Conservation (phyloP, 495 filamentous ascomycete species). For the Daldinia grandis region DNA sequence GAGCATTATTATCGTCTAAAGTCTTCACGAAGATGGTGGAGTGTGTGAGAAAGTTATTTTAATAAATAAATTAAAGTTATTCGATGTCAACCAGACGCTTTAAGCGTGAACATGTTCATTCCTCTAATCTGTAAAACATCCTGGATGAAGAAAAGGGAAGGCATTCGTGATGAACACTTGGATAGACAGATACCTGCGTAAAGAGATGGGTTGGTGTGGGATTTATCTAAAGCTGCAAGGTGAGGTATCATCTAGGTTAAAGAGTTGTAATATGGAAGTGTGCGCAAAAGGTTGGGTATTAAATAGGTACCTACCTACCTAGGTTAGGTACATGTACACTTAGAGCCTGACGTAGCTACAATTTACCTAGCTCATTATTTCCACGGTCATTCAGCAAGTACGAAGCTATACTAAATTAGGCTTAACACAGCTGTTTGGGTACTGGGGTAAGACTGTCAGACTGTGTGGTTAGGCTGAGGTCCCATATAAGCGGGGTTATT, state of each 20-base stretch:
- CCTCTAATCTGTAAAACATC: not conserved
- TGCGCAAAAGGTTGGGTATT: conserved; percentile 12
- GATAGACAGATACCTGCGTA: not conserved
- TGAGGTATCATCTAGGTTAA: not conserved
- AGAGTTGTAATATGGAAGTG: not conserved
- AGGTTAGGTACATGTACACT: too few species aligned
- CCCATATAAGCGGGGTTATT: not conserved
- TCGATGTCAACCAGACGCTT: not conserved
- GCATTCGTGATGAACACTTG: conserved; percentile 4
- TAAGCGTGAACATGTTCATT: not conserved
- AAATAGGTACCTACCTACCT: too few species aligned
- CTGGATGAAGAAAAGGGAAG: conserved; percentile 2
- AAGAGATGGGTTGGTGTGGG: not conserved
- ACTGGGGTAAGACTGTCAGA: not conserved
- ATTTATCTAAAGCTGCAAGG: conserved; percentile 10
- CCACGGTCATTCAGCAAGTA: not conserved
- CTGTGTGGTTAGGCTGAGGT: not conserved
- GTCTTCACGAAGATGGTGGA: not conserved
- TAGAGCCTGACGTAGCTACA: conserved; percentile 16
- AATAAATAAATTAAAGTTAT: not conserved
- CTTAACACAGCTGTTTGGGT: not conserved
- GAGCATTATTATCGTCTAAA: not conserved
- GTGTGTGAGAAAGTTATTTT: not conserved
- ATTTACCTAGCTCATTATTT: not conserved
- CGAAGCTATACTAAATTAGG: not conserved